Evolutionary conservation across 345 rosid genomes (phyloP).

Genomic region (Trapa incisa): DNA sequence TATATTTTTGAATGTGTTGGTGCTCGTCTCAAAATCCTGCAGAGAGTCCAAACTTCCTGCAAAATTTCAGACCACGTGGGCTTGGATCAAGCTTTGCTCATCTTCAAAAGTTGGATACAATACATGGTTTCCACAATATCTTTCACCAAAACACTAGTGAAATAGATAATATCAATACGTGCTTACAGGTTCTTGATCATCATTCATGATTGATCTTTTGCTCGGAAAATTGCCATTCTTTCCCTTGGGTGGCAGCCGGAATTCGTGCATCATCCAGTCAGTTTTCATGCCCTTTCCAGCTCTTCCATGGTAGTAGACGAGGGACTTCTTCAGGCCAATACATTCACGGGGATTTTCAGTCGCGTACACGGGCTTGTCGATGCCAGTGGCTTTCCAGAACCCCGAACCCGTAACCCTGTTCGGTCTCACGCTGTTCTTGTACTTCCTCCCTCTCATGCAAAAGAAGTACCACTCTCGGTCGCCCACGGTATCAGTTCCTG

Average conservation of each 20-base stretch:
- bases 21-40: constrained; percentile 14
- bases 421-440: constrained; percentile 17
- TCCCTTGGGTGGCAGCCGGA: constrained; percentile 13
- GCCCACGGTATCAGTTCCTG: constrained; percentile 3
- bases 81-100: too few species aligned
- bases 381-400: constrained; percentile 21
- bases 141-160: background rate
- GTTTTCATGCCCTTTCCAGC: constrained; percentile 19
- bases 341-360: constrained; percentile 6
- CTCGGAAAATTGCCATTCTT: background rate
- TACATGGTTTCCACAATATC: background rate
- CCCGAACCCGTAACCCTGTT: constrained; percentile 20
- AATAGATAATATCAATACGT: background rate
- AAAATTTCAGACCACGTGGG: background rate
- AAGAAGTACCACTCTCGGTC: constrained; percentile 17
- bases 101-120: too few species aligned
- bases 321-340: constrained; percentile 18
- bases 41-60: constrained; percentile 20
- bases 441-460: constrained; percentile 17
- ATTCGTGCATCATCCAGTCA: constrained; percentile 23
- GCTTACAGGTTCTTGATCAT: constrained; percentile 14
- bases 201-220: background rate
- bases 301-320: constrained; percentile 15
- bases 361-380: constrained; percentile 14
- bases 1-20: constrained; percentile 5